Percentiles rank a stretch among this genome's conserved stretches.
Evolutionary conservation across 306 rosid genomes (phyloP).

Genomic region (Dalbergia oliveri): DNA sequence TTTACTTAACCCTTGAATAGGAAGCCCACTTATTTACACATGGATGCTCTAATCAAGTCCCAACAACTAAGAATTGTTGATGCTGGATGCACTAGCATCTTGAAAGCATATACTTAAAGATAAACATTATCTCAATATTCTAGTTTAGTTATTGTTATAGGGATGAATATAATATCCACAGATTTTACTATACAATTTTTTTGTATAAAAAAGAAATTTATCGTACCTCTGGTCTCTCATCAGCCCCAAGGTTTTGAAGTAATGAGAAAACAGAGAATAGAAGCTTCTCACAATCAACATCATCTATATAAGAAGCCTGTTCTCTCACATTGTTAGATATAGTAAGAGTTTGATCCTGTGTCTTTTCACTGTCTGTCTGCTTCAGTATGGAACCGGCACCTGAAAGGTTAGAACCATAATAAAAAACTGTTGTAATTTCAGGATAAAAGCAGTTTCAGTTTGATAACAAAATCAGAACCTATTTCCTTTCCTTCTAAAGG

Average conservation of each 20-base stretch:
- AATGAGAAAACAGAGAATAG: slow-evolving; percentile 85
- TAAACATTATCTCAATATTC: not conserved
- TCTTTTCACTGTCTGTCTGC: slow-evolving; percentile 54
- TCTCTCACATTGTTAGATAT: slow-evolving; percentile 52
- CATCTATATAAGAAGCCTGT: slow-evolving; percentile 56
- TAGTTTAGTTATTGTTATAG: not conserved
- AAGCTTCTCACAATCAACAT: slow-evolving; percentile 69
- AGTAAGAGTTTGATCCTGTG: slow-evolving; percentile 50
- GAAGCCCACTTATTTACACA: not conserved
- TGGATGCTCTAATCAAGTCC: not conserved
- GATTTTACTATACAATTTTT: too few species aligned
- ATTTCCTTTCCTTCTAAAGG: slow-evolving; percentile 63
- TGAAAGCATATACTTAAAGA: not conserved
- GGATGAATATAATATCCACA: too few species aligned
- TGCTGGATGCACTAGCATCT: not conserved
- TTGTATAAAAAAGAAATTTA: not conserved
- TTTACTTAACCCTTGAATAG: not conserved
- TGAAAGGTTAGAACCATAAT: slow-evolving; percentile 42
- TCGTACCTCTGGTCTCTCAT: slow-evolving; percentile 96
- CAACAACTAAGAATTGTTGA: not conserved
- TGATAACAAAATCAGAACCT: slow-evolving; percentile 58
- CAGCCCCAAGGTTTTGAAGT: slow-evolving; percentile 95
- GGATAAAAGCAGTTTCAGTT: slow-evolving; percentile 21
- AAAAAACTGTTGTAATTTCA: slow-evolving; percentile 26
- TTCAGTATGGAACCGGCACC: slow-evolving; percentile 55